Evolutionary conservation across 495 filamentous ascomycete species (phyloP), one percentile per base, ranked within the genome.

Genomic region (Penicillium coffeae): DNA sequence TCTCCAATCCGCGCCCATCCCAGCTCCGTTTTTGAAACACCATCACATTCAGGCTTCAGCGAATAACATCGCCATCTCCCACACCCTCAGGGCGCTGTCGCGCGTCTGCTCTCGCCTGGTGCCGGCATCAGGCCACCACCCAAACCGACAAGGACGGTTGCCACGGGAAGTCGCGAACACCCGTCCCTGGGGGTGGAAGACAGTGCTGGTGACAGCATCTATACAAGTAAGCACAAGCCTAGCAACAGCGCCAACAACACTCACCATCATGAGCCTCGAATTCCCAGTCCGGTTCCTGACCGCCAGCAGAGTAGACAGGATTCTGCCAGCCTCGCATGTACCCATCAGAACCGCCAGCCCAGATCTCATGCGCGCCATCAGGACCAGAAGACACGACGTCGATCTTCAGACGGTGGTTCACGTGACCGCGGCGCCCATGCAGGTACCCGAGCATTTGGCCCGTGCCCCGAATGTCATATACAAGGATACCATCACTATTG

Each of bases 291-390:
- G 78, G 76, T 48, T 75, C 66, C 18, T 81, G 59, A 12, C 62
- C 69, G 2, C 83, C 84, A 45, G 78, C 78, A 47, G 51, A 59
- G 61, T 51, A 77, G 38, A 74, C 80, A 5, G 80, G 75, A 25
- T 84, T 76, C 47, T 78, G 79, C 89, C 89, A 98, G 16, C 87
- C 77, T 46, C 82, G 80, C 47, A 95, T 85, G 12, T 68, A 62
- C 0, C 93, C 94, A 71, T 89, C 84, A n/a, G 68, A 80, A 2
- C 87, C 88, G 13, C 90, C 91, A 27, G 85, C 88, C 90, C 89
- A 94, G 15, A 95, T 71, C 60, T 90, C 86, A 64, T 83, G 82
- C 2, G 82, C 83, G 1, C 68, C 71, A 42, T 64, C 68, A 1
- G 71, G 58, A 6, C 65, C 62, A 18, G 66, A 49, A 47, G 71